Base-by-base conservation (phyloP, 805 yeast species). In the Myxozyma monticola region DNA sequence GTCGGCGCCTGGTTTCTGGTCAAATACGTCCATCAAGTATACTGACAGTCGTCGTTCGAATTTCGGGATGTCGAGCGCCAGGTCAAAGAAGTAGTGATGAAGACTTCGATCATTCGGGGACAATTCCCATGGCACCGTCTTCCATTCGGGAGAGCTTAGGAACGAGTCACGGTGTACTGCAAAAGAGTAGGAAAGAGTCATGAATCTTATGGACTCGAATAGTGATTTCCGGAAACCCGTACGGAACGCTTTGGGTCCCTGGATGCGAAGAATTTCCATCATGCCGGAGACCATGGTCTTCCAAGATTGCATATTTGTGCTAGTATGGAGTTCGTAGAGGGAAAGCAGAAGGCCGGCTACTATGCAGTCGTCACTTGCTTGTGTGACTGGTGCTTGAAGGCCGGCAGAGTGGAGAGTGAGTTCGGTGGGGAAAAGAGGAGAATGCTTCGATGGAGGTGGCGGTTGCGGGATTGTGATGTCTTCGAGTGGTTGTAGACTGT, bases 281-380 rank as follows among this genome's bases (percentile, higher is more conserved):
- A 25, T 30, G 22, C 49, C 49, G 8, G 24, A 4, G 10, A 45
- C 7, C 35, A 39, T 17, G 2, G 20, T 20, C 18, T 21, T 21
- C 49, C 49, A 45, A 12, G 40, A 20, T 14, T 21, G 14, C 22
- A 30, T 35, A 2, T 25, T 14, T 2, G 46, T 17, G 28, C 33
- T 9, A 24, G 22, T 41, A 29, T 29, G 41, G 12, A 42, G 14
- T 15, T 48, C 51, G 24, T 40, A 48, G 21, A 48, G 22, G 5
- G 43, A 9, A 4, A 48, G 42, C 20, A 48, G n/a, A 28, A 37
- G 22, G 21, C 51, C 39, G 3, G 38, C 36, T 1, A 25, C 24
- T 4, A 48, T 36, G 14, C 25, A 31, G 38, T 42, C 51, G 20
- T 48, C 51, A 7, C 24, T n/a, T n/a, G n/a, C n/a, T n/a, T n/a